A percentile compares a stretch with the other conserved stretches of the same genome.
Evolutionary conservation across 1,139 yeast genomes (phyloP).

Genomic region (Citeromyces hawaiiensis): DNA sequence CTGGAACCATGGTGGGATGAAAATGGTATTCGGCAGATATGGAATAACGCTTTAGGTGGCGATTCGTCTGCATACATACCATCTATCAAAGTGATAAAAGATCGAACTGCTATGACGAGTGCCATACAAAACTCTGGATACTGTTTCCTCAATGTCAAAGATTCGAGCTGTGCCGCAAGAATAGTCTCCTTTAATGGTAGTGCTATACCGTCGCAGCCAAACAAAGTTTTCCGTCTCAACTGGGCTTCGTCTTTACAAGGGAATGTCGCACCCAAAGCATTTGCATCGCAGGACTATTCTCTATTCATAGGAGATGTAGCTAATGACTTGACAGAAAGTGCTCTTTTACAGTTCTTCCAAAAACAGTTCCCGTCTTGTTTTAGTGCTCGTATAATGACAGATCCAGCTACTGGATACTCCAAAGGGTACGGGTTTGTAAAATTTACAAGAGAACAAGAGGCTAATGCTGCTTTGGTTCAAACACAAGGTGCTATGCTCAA

Average conservation of each 20-base stretch:
- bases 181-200: slow-evolving; percentile 56
- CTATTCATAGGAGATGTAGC: slow-evolving; percentile 72
- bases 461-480: slow-evolving; percentile 49
- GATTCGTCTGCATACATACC: slow-evolving; percentile 8
- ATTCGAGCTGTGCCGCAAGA: slow-evolving; percentile 49
- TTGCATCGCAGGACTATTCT: slow-evolving; percentile 29
- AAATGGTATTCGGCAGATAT: slow-evolving; percentile 37
- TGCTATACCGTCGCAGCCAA: slow-evolving; percentile 43
- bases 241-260: slow-evolving; percentile 46
- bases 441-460: slow-evolving; percentile 48
- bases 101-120: slow-evolving; percentile 14
- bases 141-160: slow-evolving; percentile 59
- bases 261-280: not conserved
- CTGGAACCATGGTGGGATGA: slow-evolving; percentile 67
- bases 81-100: slow-evolving; percentile 24
- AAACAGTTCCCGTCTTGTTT: slow-evolving; percentile 47
- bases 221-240: slow-evolving; percentile 49
- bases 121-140: slow-evolving; percentile 45
- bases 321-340: slow-evolving; percentile 61
- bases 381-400: slow-evolving; percentile 66
- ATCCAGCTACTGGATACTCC: slow-evolving; percentile 57
- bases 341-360: slow-evolving; percentile 52
- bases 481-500: slow-evolving; percentile 70
- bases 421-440: slow-evolving; percentile 71
- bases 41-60: slow-evolving; percentile 24